Base-by-base conservation (phyloP, 495 filamentous ascomycete genomes). In the Penicillium macrosclerotiorum region DNA sequence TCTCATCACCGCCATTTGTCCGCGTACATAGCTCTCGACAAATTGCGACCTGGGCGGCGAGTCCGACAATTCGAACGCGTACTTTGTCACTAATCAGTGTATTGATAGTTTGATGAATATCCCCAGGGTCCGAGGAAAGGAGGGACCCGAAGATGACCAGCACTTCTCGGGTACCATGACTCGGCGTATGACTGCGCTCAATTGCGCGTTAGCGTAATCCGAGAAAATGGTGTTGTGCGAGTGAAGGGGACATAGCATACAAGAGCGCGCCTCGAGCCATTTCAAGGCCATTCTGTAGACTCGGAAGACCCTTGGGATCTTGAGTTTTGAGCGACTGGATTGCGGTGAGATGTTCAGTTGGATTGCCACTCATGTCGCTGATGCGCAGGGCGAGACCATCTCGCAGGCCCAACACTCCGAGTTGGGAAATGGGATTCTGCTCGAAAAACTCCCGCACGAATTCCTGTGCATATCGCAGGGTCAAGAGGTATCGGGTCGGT, bases 401-500 rank as follows among this genome's bases (percentile, higher is more conserved):
- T 32, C 85, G 82, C 81, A 96, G 91, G 35, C 87, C 92, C 30
- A 98, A 71, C 17, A 97, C 82, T 11, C 86, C 89, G 27, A 98
- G 75, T 60, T 98, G 94, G 22, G 89, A 93, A 63, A 98, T 97
- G n/a, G 93, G 93, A 49, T 98, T 98, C 64, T 98, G 93, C 64
- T 96, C 92, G 62, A 97, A 98, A 68, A 90, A 98, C 54, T 96
- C 94, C 34, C 83, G 78, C 27, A 96, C 85, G 62, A 96, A 97
- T 47, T 88, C 85, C 48, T 85, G 78, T 34, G 90, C 87, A 70
- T 91, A 94, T 53, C 83, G 83, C 47, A 96, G 76, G 7, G 83
- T 83, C 27, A 95, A 76, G 31, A 89, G 77, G 63, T 92, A 90
- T 24, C 92, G 80, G 14, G 80, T 96, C 5, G 93, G 93, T 11